Evolutionary conservation across 305 asterid genomes (phyloP).

Genomic region (Fraxinus greggii): DNA sequence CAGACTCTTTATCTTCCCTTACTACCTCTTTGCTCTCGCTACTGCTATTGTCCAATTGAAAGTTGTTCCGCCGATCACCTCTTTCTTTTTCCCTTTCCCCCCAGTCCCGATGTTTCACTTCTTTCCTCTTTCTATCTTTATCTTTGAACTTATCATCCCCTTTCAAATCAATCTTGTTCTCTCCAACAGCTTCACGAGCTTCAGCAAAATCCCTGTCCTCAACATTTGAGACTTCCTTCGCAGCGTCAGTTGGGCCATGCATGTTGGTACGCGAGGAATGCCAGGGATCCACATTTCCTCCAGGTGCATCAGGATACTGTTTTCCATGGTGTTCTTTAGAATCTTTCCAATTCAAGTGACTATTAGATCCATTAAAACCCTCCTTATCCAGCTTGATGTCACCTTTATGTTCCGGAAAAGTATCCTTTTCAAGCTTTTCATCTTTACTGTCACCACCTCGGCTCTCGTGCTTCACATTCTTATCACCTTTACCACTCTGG

Average conservation of each 20-base stretch:
- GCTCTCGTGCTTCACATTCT: conserved; percentile 54
- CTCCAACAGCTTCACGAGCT: conserved; percentile 77
- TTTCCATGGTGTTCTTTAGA: conserved; percentile 62
- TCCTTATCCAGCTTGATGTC: conserved; percentile 62
- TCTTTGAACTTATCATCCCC: conserved; percentile 82
- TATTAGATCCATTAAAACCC: conserved; percentile 43
- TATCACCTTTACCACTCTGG: conserved; percentile 57
- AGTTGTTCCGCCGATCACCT: conserved; percentile 58
- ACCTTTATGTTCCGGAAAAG: conserved; percentile 38
- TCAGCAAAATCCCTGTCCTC: conserved; percentile 59
- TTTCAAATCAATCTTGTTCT: conserved; percentile 72
- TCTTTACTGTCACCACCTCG: conserved; percentile 46
- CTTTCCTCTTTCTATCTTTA: conserved; percentile 86
- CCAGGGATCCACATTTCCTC: conserved; percentile 60
- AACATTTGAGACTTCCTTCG: conserved; percentile 52
- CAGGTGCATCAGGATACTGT: conserved; percentile 57
- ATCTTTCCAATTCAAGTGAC: conserved; percentile 67
- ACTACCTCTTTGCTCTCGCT: conserved; percentile 62
- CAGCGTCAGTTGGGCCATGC: conserved; percentile 54
- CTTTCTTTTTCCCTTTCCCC: conserved; percentile 84
- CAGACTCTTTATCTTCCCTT: conserved; percentile 80
- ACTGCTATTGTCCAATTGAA: conserved; percentile 52
- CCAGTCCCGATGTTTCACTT: conserved; percentile 84
- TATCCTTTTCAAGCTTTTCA: conserved; percentile 44
- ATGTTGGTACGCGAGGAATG: conserved; percentile 45